These are phyloP conservation scores for Leccinum longicurvipes DNA, from an alignment of 768 basidiomycete species.

Conservation along the genomic window DNA sequence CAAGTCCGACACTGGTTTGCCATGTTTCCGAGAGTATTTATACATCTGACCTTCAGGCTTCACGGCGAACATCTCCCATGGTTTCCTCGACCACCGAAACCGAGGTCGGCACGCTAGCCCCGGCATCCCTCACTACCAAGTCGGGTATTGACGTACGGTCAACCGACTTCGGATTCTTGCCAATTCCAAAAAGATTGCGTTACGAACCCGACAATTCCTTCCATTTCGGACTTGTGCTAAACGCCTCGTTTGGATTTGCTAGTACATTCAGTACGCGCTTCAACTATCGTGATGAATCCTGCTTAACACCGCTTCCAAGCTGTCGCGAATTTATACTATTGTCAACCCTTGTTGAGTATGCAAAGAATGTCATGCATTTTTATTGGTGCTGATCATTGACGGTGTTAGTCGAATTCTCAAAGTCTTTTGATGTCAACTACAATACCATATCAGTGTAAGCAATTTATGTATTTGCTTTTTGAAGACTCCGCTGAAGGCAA, in stretches of 20 bases:
- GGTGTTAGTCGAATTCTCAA: conserved; percentile 32
- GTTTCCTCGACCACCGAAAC: conserved; percentile 8
- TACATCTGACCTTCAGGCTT: background rate
- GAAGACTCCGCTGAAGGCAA: background rate
- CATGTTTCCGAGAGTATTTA: conserved; percentile 12
- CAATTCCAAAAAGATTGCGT: conserved; percentile 55
- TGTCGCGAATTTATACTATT: conserved; percentile 80
- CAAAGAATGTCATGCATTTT: background rate
- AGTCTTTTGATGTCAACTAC: conserved; percentile 39
- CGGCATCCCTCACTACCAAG: background rate
- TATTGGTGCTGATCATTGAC: background rate
- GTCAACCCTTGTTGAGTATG: conserved; percentile 74
- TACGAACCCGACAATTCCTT: conserved; percentile 50
- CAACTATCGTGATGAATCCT: background rate
- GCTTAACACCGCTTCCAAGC: conserved; percentile 33
- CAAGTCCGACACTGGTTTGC: background rate
- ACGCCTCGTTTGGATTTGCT: conserved; percentile 59
- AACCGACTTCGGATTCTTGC: conserved; percentile 60
- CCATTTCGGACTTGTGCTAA: conserved; percentile 51
- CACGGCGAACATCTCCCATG: conserved; percentile 10
- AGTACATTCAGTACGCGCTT: conserved; percentile 42
- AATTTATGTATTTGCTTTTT: background rate
- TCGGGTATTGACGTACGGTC: background rate
- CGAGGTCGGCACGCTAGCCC: background rate
- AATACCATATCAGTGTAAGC: conserved; percentile 33